phyloP scores from a whole-genome alignment of 306 rosid species.

The Biancaea sappan region DNA sequence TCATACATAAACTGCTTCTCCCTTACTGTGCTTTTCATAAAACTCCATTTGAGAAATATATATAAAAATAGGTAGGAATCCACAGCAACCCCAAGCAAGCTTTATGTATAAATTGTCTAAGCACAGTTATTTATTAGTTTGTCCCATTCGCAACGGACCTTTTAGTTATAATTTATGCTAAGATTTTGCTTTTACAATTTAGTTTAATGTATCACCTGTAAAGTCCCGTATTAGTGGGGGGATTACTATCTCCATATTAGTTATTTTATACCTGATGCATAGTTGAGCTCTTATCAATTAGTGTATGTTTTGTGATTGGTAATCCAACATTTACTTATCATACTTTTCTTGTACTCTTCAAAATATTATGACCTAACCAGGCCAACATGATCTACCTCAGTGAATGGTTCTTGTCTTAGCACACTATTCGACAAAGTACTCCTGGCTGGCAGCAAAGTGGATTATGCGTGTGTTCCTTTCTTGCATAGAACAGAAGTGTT shows the following conservation, averaged over 20 bases:
- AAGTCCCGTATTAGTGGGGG: not conserved
- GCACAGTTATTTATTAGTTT: constrained; percentile 9
- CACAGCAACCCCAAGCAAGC: too few species aligned
- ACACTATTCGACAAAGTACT: constrained; percentile 7
- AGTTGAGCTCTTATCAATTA: constrained; percentile 9
- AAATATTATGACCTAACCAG: constrained; percentile 3
- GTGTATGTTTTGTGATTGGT: constrained; percentile 15
- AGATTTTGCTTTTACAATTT: constrained; percentile 3
- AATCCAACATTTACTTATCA: constrained; percentile 1
- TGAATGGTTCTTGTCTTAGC: constrained; percentile 16
- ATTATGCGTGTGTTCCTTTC: constrained; percentile 1
- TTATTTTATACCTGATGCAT: constrained; percentile 11
- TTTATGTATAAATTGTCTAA: constrained; percentile 1
- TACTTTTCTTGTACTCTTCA: not conserved
- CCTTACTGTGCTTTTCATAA: too few species aligned
- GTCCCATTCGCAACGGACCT: constrained; percentile 19
- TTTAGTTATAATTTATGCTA: not conserved
- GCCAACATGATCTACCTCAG: not conserved
- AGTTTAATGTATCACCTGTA: not conserved
- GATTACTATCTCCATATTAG: not conserved
- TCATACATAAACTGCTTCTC: too few species aligned
- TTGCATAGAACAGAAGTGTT: not conserved
- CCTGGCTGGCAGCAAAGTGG: constrained; percentile 17
- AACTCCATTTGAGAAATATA: too few species aligned
- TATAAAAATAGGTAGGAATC: too few species aligned